A percentile compares a stretch with the other conserved stretches of the same genome.
These are phyloP conservation scores for Blastocystis sp. DNA, from an alignment of 352 stramenopile genomes.

Conservation along the genomic window DNA sequence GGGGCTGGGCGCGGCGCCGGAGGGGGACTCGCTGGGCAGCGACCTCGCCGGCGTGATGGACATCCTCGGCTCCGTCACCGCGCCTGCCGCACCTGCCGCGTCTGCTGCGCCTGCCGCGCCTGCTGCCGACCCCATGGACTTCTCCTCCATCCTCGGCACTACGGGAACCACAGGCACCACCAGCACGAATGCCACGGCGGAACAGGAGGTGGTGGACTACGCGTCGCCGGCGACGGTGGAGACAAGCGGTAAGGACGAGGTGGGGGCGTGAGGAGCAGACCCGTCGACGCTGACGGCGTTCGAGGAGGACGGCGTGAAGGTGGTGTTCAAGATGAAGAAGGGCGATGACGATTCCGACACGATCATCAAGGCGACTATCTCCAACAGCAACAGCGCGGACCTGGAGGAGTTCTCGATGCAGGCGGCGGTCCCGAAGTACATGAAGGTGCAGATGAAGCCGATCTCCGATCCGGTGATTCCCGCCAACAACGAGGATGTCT, in stretches of 20 bases:
- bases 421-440: conserved; percentile 58
- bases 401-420: conserved; percentile 58
- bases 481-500: conserved; percentile 52
- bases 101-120: not conserved
- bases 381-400: conserved; percentile 25
- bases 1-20: conserved; percentile 4
- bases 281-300: conserved; percentile 22
- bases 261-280: not conserved
- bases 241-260: not conserved
- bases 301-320: conserved; percentile 46
- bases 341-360: conserved; percentile 22
- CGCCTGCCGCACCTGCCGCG: too few relatives aligned
- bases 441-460: conserved; percentile 66
- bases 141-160: not conserved
- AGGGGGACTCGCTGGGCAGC: not conserved
- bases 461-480: conserved; percentile 54
- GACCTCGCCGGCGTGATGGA: conserved; percentile 45
- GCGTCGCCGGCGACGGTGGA: not conserved
- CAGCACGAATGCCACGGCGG: not conserved
- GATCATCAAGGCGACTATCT: conserved; percentile 64
- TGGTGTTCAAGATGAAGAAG: conserved; percentile 66
- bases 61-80: not conserved
- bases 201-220: not conserved
- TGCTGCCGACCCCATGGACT: not conserved
- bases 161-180: too few relatives aligned